Conservation (phyloP, 2,329 filamentous ascomycete species). For the Microdochium paspali region DNA sequence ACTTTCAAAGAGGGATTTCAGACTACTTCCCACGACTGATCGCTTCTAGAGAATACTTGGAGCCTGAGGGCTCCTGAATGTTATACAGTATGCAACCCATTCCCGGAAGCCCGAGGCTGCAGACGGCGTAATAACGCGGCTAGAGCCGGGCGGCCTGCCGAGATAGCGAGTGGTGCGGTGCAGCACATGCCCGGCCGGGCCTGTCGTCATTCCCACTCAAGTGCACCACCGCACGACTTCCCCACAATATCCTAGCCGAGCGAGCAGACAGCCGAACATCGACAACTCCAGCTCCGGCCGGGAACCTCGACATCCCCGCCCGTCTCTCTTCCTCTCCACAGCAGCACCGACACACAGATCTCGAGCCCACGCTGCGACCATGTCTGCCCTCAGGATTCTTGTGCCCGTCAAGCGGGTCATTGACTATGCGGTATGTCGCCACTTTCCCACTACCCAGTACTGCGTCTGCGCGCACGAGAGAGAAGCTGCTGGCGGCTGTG, state of each 20-base stretch:
- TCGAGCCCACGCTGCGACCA: constrained; percentile 16
- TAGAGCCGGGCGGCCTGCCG: constrained; percentile 24
- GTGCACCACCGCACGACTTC: too few relatives aligned
- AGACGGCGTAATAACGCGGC: constrained; percentile 19
- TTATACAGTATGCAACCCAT: neutral
- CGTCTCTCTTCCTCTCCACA: constrained; percentile 4
- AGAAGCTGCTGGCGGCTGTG: too few relatives aligned
- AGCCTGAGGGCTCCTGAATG: neutral
- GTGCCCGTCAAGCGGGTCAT: constrained; percentile 79
- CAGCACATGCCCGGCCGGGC: neutral
- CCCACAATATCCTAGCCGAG: neutral
- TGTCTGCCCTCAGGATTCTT: constrained; percentile 63
- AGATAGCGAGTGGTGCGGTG: constrained; percentile 27
- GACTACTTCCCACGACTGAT: too few relatives aligned
- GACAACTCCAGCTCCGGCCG: neutral
- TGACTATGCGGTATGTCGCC: constrained; percentile 65
- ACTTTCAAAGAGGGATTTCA: too few relatives aligned
- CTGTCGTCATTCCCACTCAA: neutral
- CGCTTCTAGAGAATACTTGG: too few relatives aligned
- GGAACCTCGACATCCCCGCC: constrained; percentile 3
- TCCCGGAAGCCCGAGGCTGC: neutral
- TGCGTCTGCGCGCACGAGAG: neutral
- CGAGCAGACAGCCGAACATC: neutral
- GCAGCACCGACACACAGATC: constrained; percentile 14
- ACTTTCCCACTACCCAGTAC: neutral